These are phyloP conservation scores for Quercus dentata DNA, from an alignment of 306 rosid species.

Conservation along the genomic window DNA sequence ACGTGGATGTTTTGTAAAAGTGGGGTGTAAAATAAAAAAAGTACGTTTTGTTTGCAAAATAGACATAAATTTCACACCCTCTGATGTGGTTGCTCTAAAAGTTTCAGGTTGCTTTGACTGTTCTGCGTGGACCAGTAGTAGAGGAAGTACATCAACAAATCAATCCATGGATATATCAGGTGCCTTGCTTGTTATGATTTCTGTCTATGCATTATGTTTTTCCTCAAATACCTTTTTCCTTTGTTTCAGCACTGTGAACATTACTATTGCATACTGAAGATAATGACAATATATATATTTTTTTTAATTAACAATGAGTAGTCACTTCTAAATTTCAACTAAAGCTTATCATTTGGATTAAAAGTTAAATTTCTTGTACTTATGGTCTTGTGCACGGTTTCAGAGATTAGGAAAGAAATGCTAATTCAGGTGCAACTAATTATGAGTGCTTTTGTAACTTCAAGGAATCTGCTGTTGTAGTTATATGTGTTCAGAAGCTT, in stretches of 20 bases:
- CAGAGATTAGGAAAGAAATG: not conserved
- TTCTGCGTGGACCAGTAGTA: slow-evolving; percentile 43
- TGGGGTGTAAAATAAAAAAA: no score
- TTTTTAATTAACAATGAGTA: not conserved
- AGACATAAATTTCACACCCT: no score
- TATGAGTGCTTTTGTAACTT: not conserved
- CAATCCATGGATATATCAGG: slow-evolving; percentile 56
- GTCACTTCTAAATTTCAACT: not conserved
- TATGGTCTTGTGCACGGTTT: not conserved
- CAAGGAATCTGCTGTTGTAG: not conserved
- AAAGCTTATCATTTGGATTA: no score
- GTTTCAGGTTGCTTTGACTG: slow-evolving; percentile 42
- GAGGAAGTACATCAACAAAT: slow-evolving; percentile 59
- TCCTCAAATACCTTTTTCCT: slow-evolving; percentile 11
- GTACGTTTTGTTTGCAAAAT: no score
- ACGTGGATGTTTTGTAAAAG: no score
- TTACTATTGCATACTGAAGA: slow-evolving; percentile 12
- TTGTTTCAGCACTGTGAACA: not conserved
- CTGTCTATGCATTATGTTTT: slow-evolving; percentile 13
- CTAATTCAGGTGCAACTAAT: not conserved
- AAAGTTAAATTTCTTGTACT: not conserved
- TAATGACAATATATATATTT: slow-evolving; percentile 10
- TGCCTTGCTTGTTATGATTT: slow-evolving; percentile 18
- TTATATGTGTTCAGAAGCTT: not conserved
- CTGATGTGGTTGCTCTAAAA: not conserved